Conservation (phyloP, 1,139 yeast species). For the Pichia terricola region DNA sequence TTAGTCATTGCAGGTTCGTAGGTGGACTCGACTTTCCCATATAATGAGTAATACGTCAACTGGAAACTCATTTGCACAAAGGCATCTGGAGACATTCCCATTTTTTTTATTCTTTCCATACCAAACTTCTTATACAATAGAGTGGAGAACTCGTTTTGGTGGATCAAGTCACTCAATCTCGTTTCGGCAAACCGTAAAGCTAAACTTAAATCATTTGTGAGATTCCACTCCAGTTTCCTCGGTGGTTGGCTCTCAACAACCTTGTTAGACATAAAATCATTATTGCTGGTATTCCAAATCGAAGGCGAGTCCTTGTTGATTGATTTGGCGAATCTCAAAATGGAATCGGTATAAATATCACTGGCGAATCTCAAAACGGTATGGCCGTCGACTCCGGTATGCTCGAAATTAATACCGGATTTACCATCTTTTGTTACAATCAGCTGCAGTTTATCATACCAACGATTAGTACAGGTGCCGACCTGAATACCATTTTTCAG, state of each 20-base stretch:
- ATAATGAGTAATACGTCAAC: conserved; percentile 83
- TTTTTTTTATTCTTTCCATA: conserved; percentile 64
- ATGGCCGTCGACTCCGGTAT: conserved; percentile 94
- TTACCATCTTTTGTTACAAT: conserved; percentile 87
- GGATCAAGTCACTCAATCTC: conserved; percentile 73
- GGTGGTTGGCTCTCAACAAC: conserved; percentile 30
- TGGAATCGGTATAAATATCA: conserved; percentile 86
- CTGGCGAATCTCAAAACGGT: conserved; percentile 82
- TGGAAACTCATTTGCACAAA: conserved; percentile 92
- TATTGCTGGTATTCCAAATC: conserved; percentile 40
- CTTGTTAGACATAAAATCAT: neutral
- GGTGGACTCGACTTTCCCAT: conserved; percentile 88
- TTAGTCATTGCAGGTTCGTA: conserved; percentile 97
- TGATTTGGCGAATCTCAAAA: conserved; percentile 73
- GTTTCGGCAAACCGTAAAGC: conserved; percentile 89
- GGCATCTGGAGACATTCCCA: conserved; percentile 91
- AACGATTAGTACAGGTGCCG: conserved; percentile 89
- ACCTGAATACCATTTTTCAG: conserved; percentile 79
- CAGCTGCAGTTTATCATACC: conserved; percentile 89
- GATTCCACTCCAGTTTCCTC: conserved; percentile 81
- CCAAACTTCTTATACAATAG: conserved; percentile 74
- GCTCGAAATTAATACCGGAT: conserved; percentile 91
- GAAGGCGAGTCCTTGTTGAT: conserved; percentile 78
- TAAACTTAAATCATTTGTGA: conserved; percentile 66
- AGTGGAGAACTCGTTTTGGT: conserved; percentile 81